Evolutionary conservation across 176 grass and related monocot species (phyloP).

Genomic region (Zoysia japonica): DNA sequence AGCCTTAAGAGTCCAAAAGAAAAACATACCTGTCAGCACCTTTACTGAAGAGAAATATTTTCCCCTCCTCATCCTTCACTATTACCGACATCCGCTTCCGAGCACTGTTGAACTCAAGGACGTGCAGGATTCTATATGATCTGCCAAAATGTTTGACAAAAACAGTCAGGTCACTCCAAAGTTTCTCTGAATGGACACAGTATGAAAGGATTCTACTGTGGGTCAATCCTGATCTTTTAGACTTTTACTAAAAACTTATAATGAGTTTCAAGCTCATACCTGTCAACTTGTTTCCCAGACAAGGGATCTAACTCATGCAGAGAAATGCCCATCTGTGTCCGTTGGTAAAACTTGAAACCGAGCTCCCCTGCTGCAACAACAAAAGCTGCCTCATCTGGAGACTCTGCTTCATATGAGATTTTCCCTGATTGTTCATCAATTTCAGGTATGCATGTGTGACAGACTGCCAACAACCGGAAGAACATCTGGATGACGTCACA

Average conservation of each 20-base stretch:
- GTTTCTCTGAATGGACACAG: not conserved
- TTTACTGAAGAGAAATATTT: slow-evolving; percentile 72
- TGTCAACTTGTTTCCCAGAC: slow-evolving; percentile 56
- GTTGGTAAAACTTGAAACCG: slow-evolving; percentile 79
- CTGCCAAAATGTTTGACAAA: slow-evolving; percentile 40
- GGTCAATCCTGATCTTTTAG: slow-evolving; percentile 1
- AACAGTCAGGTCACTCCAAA: not conserved
- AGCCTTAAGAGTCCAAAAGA: slow-evolving; percentile 14
- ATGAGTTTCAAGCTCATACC: slow-evolving; percentile 40
- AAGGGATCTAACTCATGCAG: slow-evolving; percentile 64
- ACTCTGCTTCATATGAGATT: slow-evolving; percentile 92
- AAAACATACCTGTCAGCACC: slow-evolving; percentile 82
- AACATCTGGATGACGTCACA: slow-evolving; percentile 61
- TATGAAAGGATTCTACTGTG: not conserved
- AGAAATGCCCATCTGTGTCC: slow-evolving; percentile 65
- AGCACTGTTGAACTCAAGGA: slow-evolving; percentile 88
- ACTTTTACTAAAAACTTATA: not conserved
- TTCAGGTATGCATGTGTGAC: slow-evolving; percentile 91
- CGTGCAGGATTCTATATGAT: slow-evolving; percentile 68
- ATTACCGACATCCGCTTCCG: slow-evolving; percentile 90
- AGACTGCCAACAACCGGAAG: slow-evolving; percentile 68
- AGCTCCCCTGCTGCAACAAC: slow-evolving; percentile 75
- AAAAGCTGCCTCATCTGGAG: slow-evolving; percentile 89
- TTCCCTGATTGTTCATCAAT: slow-evolving; percentile 61
- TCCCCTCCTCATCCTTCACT: slow-evolving; percentile 69